phyloP scores from a whole-genome alignment of 1,284 basidiomycete genomes.

The Boletus albobrunnescens region DNA sequence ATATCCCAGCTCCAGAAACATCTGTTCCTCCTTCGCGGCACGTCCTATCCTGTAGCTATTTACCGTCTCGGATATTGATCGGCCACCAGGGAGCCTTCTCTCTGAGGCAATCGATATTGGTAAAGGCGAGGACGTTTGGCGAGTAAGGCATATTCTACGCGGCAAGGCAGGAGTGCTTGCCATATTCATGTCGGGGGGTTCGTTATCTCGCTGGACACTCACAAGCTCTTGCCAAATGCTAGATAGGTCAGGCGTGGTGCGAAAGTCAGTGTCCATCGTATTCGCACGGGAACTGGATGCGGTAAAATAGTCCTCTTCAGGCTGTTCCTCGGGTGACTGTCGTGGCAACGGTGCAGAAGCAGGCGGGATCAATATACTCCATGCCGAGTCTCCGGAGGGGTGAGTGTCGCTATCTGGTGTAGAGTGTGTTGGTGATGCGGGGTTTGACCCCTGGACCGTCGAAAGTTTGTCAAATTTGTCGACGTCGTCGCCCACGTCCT shows the following conservation, averaged over 20 bases:
- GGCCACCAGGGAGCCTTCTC: constrained; percentile 36
- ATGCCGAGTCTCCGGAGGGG: constrained; percentile 8
- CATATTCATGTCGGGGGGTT: constrained; percentile 23
- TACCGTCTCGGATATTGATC: constrained; percentile 37
- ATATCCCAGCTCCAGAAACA: constrained; percentile 61
- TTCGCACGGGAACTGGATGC: constrained; percentile 26
- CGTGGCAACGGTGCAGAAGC: constrained; percentile 20
- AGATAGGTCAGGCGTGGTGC: constrained; percentile 17
- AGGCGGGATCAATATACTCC: constrained; percentile 10
- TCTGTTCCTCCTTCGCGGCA: constrained; percentile 60
- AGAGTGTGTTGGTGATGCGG: constrained; percentile 23
- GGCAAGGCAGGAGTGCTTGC: constrained; percentile 43
- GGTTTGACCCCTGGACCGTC: constrained; percentile 26
- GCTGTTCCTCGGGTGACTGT: constrained; percentile 25
- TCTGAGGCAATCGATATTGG: constrained; percentile 43
- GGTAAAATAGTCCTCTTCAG: constrained; percentile 34
- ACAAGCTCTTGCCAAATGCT: constrained; percentile 27
- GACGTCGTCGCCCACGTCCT: constrained; percentile 41
- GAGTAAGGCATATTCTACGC: constrained; percentile 49
- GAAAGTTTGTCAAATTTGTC: constrained; percentile 21
- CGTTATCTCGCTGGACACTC: constrained; percentile 26
- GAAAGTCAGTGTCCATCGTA: constrained; percentile 19
- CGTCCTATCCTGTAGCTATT: constrained; percentile 40
- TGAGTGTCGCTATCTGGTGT: constrained; percentile 8
- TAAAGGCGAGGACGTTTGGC: constrained; percentile 59